A percentile compares a stretch with the other conserved stretches of the same genome.
phyloP scores from a whole-genome alignment of 306 rosid genomes.

The Betula pendula region DNA sequence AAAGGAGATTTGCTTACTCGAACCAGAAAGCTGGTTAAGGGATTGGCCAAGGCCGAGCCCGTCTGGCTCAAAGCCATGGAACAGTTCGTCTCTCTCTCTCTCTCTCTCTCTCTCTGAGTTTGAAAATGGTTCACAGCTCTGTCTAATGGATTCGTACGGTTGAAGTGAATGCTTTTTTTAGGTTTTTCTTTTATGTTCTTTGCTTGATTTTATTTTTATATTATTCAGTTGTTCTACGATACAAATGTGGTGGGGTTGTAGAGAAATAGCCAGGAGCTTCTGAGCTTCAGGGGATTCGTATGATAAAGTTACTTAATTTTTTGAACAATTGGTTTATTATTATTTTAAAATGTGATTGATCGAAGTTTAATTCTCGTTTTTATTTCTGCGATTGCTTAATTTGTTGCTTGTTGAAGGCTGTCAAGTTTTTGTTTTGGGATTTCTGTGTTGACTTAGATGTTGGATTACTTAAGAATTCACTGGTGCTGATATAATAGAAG shows the following conservation, averaged over 20 bases:
- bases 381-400: not conserved
- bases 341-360: not conserved
- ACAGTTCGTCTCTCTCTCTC: conserved; percentile 45
- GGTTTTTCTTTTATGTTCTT: not conserved
- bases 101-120: conserved; percentile 6
- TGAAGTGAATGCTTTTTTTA: not conserved
- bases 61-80: conserved; percentile 96
- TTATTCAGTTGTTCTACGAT: not conserved
- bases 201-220: not conserved
- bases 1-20: conserved; percentile 66
- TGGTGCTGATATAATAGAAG: not conserved
- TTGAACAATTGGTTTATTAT: not conserved
- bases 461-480: not conserved
- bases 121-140: not conserved
- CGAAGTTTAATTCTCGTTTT: not conserved
- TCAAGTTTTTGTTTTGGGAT: not conserved
- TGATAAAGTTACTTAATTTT: not conserved
- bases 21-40: conserved; percentile 84
- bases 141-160: not conserved
- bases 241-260: not conserved
- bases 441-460: not conserved
- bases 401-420: not conserved
- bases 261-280: not conserved
- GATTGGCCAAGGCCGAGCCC: conserved; percentile 78
- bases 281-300: not conserved